Evolutionary conservation across 208 protist genomes (phyloP).

Genomic region (Crithidia brevicula): DNA sequence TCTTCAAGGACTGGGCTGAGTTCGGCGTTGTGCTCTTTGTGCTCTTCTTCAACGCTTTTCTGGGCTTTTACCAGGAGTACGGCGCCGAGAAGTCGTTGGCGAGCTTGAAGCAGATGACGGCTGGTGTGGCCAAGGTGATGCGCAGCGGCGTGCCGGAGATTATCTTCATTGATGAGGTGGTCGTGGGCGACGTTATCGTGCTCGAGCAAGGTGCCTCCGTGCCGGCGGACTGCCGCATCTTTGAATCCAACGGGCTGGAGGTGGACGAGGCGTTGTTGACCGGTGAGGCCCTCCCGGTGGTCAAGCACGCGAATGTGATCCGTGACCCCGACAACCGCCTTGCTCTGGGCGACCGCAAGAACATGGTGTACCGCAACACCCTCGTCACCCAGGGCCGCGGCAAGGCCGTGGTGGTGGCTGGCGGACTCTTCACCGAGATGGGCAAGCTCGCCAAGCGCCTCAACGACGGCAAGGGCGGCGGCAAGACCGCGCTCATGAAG

Average conservation of each 20-base stretch:
- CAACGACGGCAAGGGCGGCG: slow-evolving; percentile 34
- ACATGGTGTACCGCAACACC: slow-evolving; percentile 91
- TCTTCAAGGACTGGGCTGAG: slow-evolving; percentile 89
- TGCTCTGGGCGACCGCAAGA: slow-evolving; percentile 90
- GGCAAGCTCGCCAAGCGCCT: slow-evolving; percentile 86
- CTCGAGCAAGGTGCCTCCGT: slow-evolving; percentile 93
- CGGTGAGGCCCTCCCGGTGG: slow-evolving; percentile 88
- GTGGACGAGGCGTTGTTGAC: slow-evolving; percentile 95
- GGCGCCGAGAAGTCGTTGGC: slow-evolving; percentile 82
- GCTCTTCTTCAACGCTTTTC: slow-evolving; percentile 84
- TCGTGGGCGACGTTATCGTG: slow-evolving; percentile 96
- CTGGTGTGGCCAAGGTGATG: slow-evolving; percentile 88
- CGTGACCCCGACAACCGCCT: slow-evolving; percentile 66
- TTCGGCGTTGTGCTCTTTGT: slow-evolving; percentile 86
- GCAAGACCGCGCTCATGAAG: slow-evolving; percentile 78
- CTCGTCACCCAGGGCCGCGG: slow-evolving; percentile 86
- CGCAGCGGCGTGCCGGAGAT: slow-evolving; percentile 88
- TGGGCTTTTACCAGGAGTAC: slow-evolving; percentile 92
- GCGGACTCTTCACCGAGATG: slow-evolving; percentile 86
- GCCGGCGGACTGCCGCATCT: slow-evolving; percentile 95
- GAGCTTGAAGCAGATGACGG: slow-evolving; percentile 89
- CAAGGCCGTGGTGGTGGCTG: slow-evolving; percentile 76
- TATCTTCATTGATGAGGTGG: slow-evolving; percentile 94
- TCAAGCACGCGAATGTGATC: slow-evolving; percentile 85
- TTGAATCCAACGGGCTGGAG: slow-evolving; percentile 86